Percentiles rank a stretch among this genome's conserved stretches.
These are phyloP conservation scores for Rhodosporidiobolus sp. DNA, from an alignment of 768 basidiomycete species.

Conservation along the genomic window DNA sequence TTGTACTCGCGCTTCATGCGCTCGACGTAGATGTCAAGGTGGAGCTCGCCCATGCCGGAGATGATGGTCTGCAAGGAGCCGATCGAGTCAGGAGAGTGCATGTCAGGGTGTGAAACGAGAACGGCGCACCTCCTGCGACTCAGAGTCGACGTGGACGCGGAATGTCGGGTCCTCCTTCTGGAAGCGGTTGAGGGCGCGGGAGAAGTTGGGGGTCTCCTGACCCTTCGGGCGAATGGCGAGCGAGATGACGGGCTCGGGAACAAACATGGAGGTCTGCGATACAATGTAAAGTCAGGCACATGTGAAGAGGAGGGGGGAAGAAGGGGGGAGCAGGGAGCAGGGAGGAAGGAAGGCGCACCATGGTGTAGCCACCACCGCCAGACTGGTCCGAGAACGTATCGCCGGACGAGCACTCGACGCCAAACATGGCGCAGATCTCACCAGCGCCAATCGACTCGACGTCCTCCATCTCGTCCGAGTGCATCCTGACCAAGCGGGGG, in stretches of 20 bases:
- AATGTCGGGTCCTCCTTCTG: slow-evolving; percentile 99
- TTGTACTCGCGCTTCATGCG: slow-evolving; percentile 98
- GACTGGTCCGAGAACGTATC: slow-evolving; percentile 85
- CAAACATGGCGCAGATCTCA: slow-evolving; percentile 99
- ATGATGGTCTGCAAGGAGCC: slow-evolving; percentile 76
- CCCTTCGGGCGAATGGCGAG: slow-evolving; percentile 88
- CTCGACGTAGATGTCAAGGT: slow-evolving; percentile 98
- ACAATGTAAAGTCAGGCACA: no score
- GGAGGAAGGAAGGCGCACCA: slow-evolving; percentile 55
- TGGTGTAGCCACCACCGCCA: slow-evolving; percentile 80
- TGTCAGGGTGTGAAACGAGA: background rate
- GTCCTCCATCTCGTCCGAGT: slow-evolving; percentile 99
- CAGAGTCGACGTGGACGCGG: slow-evolving; percentile 88
- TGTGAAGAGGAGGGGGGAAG: background rate
- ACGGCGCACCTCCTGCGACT: slow-evolving; percentile 76
- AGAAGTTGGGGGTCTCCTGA: slow-evolving; percentile 91
- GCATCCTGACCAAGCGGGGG: slow-evolving; percentile 92
- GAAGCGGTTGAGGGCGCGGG: slow-evolving; percentile 92
- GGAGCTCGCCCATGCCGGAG: slow-evolving; percentile 98
- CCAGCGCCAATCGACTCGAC: slow-evolving; percentile 90
- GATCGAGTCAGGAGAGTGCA: background rate
- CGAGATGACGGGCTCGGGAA: slow-evolving; percentile 97
- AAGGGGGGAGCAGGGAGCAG: background rate
- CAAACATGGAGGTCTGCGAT: slow-evolving; percentile 91
- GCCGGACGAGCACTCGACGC: slow-evolving; percentile 94